Percentiles rank a stretch among this genome's conserved stretches.
Conservation (phyloP, 192 early-diverging fungal genomes). For the Phycomyces blakesleeanus region DNA sequence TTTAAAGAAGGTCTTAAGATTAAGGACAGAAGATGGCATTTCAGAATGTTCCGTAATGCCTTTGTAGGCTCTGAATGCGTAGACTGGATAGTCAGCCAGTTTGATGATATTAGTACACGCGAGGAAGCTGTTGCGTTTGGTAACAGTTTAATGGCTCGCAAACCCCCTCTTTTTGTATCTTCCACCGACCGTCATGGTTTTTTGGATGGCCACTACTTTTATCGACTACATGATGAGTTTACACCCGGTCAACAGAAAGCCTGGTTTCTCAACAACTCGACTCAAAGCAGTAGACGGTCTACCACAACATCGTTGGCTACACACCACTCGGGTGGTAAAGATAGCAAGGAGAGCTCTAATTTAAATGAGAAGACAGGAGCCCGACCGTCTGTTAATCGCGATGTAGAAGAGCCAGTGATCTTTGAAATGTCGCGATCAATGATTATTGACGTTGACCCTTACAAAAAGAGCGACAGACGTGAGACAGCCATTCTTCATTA, state of each 20-base stretch:
- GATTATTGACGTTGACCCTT: constrained; percentile 83
- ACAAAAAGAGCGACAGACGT: constrained; percentile 66
- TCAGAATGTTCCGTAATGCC: constrained; percentile 59
- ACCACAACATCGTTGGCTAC: constrained; percentile 18
- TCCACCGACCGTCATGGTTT: constrained; percentile 62
- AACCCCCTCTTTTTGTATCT: constrained; percentile 62
- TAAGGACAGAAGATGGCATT: constrained; percentile 84
- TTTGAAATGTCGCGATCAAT: constrained; percentile 65
- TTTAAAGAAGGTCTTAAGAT: constrained; percentile 62
- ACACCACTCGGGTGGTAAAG: neutral
- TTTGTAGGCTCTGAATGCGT: constrained; percentile 85
- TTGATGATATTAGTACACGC: constrained; percentile 71
- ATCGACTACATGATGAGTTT: constrained; percentile 60
- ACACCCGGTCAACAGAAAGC: constrained; percentile 34
- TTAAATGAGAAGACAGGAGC: neutral
- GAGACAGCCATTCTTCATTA: constrained; percentile 87
- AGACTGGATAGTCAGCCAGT: constrained; percentile 80
- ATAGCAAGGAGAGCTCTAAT: neutral
- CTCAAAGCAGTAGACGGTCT: constrained; percentile 7
- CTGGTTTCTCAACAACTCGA: constrained; percentile 46
- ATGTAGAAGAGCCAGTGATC: neutral
- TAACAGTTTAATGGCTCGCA: constrained; percentile 65
- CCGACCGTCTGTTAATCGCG: too few relatives aligned
- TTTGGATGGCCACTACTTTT: constrained; percentile 90
- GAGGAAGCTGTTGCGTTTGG: constrained; percentile 77